phyloP scores from a whole-genome alignment of 73 alveolate species.

The Paramecium biaurelia region DNA sequence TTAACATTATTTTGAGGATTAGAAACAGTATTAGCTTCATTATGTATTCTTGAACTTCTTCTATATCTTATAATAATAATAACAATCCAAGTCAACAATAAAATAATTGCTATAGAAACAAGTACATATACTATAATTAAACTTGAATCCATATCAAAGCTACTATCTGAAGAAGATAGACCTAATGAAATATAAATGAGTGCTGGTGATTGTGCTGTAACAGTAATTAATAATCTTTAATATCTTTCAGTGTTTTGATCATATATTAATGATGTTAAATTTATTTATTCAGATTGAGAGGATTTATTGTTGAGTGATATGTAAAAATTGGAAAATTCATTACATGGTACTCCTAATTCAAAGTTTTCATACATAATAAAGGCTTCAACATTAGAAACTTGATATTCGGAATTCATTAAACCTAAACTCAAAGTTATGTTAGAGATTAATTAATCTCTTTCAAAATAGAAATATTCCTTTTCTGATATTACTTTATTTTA shows the following conservation, averaged over 20 bases:
- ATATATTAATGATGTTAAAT: neutral
- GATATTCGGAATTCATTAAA: neutral
- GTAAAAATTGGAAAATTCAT: neutral
- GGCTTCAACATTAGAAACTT: neutral
- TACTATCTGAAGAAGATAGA: neutral
- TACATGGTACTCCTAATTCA: neutral
- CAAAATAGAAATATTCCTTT: neutral
- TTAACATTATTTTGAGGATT: neutral
- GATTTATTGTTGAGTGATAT: neutral
- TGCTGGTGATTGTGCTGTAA: neutral
- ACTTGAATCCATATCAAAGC: neutral
- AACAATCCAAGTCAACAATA: neutral
- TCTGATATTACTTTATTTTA: neutral
- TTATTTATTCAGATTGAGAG: neutral
- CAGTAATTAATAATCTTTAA: neutral
- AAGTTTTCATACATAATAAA: conserved; percentile 24
- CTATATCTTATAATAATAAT: neutral
- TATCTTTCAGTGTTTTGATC: neutral
- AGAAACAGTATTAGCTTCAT: neutral
- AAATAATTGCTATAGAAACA: neutral
- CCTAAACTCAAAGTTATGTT: neutral
- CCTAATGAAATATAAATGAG: neutral
- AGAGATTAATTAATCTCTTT: neutral
- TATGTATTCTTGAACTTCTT: neutral
- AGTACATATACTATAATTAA: neutral